Conservation (phyloP, 2,329 filamentous ascomycete species). For the Plenodomus biglobosus region DNA sequence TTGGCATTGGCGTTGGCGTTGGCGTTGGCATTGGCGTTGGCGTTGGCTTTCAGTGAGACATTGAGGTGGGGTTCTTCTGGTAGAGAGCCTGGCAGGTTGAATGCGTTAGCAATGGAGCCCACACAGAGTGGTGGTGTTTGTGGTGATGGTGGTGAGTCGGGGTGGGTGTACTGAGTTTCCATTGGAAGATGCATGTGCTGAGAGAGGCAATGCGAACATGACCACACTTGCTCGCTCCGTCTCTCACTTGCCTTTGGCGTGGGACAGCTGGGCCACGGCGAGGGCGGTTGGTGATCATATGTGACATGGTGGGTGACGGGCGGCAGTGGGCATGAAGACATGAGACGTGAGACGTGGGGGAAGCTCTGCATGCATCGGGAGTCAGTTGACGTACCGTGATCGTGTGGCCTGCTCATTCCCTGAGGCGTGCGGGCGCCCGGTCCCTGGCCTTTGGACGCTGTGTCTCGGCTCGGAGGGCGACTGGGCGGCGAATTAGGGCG, state of each 20-base stretch:
- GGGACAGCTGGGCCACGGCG: neutral
- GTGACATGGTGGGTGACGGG: no score
- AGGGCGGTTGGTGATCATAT: neutral
- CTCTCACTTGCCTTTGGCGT: no score
- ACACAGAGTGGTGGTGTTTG: slow-evolving; percentile 11
- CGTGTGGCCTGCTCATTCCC: slow-evolving; percentile 47
- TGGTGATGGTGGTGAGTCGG: neutral
- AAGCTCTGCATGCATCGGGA: neutral
- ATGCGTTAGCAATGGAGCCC: slow-evolving; percentile 29
- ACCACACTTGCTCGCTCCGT: no score
- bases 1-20: neutral
- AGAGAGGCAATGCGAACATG: no score
- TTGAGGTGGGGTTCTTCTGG: slow-evolving; percentile 35
- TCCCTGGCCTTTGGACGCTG: slow-evolving; percentile 18
- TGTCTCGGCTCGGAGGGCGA: slow-evolving; percentile 17
- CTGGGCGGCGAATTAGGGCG: slow-evolving; percentile 11
- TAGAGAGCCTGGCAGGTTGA: slow-evolving; percentile 38
- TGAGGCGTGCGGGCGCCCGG: slow-evolving; percentile 31
- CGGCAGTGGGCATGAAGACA: slow-evolving; percentile 2
- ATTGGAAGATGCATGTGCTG: no score
- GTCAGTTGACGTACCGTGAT: slow-evolving; percentile 41
- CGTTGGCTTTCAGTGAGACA: slow-evolving; percentile 15
- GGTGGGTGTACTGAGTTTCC: no score
- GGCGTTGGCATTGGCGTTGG: neutral
- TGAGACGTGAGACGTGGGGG: neutral